Conservation (phyloP, 2,329 filamentous ascomycete species). For the Pseudocercospora fuligena region DNA sequence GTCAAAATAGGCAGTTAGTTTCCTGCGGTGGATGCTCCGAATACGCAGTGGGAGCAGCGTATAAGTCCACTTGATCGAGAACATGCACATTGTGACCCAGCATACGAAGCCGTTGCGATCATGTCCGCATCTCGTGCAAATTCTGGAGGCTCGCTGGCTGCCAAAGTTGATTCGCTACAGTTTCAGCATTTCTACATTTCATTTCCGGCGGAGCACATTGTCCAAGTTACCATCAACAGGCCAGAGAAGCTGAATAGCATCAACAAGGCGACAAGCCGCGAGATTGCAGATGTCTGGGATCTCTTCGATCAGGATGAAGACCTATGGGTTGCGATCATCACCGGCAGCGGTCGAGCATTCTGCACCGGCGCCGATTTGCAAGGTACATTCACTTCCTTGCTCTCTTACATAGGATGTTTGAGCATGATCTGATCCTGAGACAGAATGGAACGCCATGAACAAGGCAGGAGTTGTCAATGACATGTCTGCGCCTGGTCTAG, state of each 20-base stretch:
- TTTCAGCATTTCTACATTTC: neutral
- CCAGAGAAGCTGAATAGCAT: slow-evolving; percentile 42
- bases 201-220: slow-evolving; percentile 9
- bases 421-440: neutral
- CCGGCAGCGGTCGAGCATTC: slow-evolving; percentile 41
- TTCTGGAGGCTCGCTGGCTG: neutral
- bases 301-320: slow-evolving; percentile 39
- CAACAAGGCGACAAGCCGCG: slow-evolving; percentile 36
- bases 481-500: slow-evolving; percentile 60
- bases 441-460: slow-evolving; percentile 40
- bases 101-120: neutral
- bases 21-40: neutral
- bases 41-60: neutral
- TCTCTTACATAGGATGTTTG: neutral
- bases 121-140: neutral
- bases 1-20: neutral
- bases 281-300: slow-evolving; percentile 37
- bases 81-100: neutral
- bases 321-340: slow-evolving; percentile 38
- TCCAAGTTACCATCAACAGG: slow-evolving; percentile 30
- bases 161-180: neutral
- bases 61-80: slow-evolving; percentile 1
- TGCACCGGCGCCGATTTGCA: slow-evolving; percentile 45
- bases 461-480: slow-evolving; percentile 27
- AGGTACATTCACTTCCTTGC: slow-evolving; percentile 25